Evolutionary conservation across 2,329 filamentous ascomycete species (phyloP), one percentile per base, ranked within the genome.

Genomic region (Ceratocystis variospora): DNA sequence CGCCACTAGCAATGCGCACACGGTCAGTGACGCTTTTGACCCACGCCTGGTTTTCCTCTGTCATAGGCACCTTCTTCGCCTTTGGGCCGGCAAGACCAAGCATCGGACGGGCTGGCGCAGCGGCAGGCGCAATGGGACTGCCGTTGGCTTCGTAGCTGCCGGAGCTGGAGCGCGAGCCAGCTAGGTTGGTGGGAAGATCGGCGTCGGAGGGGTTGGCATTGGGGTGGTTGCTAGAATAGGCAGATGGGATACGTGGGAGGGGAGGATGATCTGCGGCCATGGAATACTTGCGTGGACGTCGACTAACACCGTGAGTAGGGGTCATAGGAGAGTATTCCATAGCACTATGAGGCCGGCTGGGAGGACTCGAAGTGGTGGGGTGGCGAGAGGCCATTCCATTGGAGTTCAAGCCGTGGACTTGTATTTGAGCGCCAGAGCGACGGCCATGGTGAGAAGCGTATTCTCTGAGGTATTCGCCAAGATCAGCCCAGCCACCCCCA

Each of bases 401-500:
- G 1, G 63, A 45, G 31, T 44, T 59, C n/a, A 68, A 44, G 33
- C 50, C 64, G 17, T 44, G 63, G 25, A 87, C 78, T 71, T 87
- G 84, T 7, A 87, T 79, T 72, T 80, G 83, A 65, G 75, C 75
- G 68, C 77, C 74, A 63, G 82, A 82, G 53, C 83, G 85, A n/a
- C 89, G 86, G 55, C 89, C 89, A 73, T 99, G 94, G 73, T 99
- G 94, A 68, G 86, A 85, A 6, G 91, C 92, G 72, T 96, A 99
- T 74, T 96, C 90, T 71, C 91, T 88, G 53, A 99, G 80, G 73
- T 96, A 99, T 75, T 97, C 94, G 46, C 89, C 93, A 22, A 99
- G 79, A 75, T 99, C 94, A 15, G 92, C 91, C 94, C 94, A 99
- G n/a, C 94, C 94, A 68, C 94, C 94, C 12, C 94, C 94, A 12